A percentile compares a stretch with the other conserved stretches of the same genome.
These are phyloP conservation scores for Coemansia interrupta DNA, from an alignment of 192 early-diverging fungal species.

Conservation along the genomic window DNA sequence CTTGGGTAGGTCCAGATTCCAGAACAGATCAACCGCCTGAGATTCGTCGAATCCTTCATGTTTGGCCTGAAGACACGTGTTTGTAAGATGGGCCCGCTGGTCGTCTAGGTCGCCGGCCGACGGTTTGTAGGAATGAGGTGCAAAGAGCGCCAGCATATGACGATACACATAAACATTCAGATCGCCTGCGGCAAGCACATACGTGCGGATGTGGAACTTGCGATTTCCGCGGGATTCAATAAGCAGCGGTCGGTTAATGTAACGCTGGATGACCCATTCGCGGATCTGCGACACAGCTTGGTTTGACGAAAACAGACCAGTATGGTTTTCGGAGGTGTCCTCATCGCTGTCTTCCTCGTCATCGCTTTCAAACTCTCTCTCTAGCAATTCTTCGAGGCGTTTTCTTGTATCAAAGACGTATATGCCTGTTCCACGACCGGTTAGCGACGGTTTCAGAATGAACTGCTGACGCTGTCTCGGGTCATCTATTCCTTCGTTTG, in stretches of 20 bases:
- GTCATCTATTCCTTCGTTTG: slow-evolving; percentile 44
- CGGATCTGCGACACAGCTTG: slow-evolving; percentile 57
- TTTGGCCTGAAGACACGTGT: slow-evolving; percentile 63
- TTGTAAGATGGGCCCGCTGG: slow-evolving; percentile 58
- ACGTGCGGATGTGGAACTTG: slow-evolving; percentile 67
- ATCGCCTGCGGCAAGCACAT: slow-evolving; percentile 59
- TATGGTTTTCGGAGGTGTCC: background rate
- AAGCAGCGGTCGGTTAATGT: slow-evolving; percentile 58
- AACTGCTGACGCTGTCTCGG: slow-evolving; percentile 45
- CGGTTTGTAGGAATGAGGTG: slow-evolving; percentile 50
- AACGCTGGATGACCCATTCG: slow-evolving; percentile 68
- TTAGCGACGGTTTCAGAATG: slow-evolving; percentile 65
- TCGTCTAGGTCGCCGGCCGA: slow-evolving; percentile 49
- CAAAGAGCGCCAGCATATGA: slow-evolving; percentile 66
- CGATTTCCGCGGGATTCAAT: slow-evolving; percentile 40
- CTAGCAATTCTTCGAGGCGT: slow-evolving; percentile 50
- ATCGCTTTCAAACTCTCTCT: slow-evolving; percentile 37
- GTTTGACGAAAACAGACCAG: slow-evolving; percentile 4
- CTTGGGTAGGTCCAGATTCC: slow-evolving; percentile 50
- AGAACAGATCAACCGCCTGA: slow-evolving; percentile 56
- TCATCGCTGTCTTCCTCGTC: slow-evolving; percentile 33
- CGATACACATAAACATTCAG: slow-evolving; percentile 59
- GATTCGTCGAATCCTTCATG: slow-evolving; percentile 52
- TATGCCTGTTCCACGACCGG: slow-evolving; percentile 62
- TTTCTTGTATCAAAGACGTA: slow-evolving; percentile 59